Conservation (phyloP, 495 filamentous ascomycete genomes). For the Aspergillus cristatus region DNA sequence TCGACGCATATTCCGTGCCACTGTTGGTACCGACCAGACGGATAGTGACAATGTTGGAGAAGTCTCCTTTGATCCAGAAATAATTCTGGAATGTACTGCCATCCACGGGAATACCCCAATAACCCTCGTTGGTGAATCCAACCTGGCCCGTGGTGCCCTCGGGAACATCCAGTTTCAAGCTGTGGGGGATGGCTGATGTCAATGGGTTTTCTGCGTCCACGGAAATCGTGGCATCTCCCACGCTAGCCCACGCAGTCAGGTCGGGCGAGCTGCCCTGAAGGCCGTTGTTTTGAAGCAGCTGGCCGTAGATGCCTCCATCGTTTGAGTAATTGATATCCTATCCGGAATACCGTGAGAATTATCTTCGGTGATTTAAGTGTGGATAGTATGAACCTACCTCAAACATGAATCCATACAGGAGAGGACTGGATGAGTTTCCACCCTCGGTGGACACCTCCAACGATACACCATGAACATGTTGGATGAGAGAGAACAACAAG, state of each 20-base stretch:
- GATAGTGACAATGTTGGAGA: slow-evolving; percentile 9
- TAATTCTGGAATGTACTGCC: slow-evolving; percentile 36
- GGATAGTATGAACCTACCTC: slow-evolving; percentile 21
- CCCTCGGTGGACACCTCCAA: slow-evolving; percentile 29
- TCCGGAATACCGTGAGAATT: background rate
- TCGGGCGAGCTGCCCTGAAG: slow-evolving; percentile 43
- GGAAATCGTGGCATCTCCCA: slow-evolving; percentile 39
- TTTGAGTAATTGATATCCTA: slow-evolving; percentile 62
- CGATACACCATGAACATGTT: slow-evolving; percentile 6
- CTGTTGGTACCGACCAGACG: slow-evolving; percentile 16
- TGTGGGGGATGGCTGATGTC: slow-evolving; percentile 46
- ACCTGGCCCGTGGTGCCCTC: slow-evolving; percentile 26
- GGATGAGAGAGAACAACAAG: slow-evolving; percentile 2
- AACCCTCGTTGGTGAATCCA: slow-evolving; percentile 47
- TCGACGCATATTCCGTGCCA: slow-evolving; percentile 17
- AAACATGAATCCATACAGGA: slow-evolving; percentile 49
- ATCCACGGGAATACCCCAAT: slow-evolving; percentile 51
- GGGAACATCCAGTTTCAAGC: slow-evolving; percentile 41
- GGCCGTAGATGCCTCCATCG: slow-evolving; percentile 64
- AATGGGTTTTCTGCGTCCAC: slow-evolving; percentile 43
- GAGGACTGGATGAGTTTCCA: slow-evolving; percentile 39
- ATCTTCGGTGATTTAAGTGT: slow-evolving; percentile 1
- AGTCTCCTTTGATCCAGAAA: slow-evolving; percentile 42
- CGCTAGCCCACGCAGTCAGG: slow-evolving; percentile 40
- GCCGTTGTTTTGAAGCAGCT: slow-evolving; percentile 57